Percentiles rank a stretch among this genome's conserved stretches.
Evolutionary conservation across 306 rosid genomes (phyloP).

Genomic region (Trifolium subterraneum): DNA sequence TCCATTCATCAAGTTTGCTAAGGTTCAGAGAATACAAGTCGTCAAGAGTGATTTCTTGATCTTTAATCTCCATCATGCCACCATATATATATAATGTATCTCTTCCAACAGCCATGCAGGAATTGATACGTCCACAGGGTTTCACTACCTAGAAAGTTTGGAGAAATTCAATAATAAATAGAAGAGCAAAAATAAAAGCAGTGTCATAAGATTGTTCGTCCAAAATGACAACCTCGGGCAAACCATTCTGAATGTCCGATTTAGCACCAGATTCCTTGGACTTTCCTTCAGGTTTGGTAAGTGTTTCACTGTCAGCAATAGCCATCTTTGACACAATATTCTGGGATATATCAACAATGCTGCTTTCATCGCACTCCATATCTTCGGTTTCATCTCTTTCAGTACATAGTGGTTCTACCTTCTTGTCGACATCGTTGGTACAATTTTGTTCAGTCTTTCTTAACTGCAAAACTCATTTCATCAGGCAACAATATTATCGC

Average conservation of each 20-base stretch:
- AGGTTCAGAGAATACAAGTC: constrained; percentile 92
- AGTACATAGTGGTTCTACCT: constrained; percentile 49
- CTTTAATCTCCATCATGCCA: constrained; percentile 96
- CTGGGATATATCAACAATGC: constrained; percentile 66
- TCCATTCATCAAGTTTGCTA: constrained; percentile 99
- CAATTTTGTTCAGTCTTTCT: constrained; percentile 63
- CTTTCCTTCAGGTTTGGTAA: constrained; percentile 55
- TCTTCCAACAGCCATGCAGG: constrained; percentile 88
- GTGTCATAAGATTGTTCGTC: constrained; percentile 35
- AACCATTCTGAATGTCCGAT: constrained; percentile 53
- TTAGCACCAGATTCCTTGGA: constrained; percentile 50
- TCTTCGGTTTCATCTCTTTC: constrained; percentile 59
- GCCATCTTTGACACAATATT: constrained; percentile 60
- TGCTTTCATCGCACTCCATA: constrained; percentile 58
- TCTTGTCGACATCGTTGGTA: constrained; percentile 45
- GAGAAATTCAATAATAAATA: constrained; percentile 43
- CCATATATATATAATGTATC: constrained; percentile 87
- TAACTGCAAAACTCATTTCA: constrained; percentile 53
- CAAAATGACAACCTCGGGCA: constrained; percentile 77
- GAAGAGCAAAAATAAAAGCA: constrained; percentile 34
- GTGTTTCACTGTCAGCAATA: constrained; percentile 51
- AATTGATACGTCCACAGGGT: constrained; percentile 97
- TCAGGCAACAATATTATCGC: constrained; percentile 39
- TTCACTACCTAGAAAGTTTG: constrained; percentile 65
- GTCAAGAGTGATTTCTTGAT: constrained; percentile 89